A percentile compares a stretch with the other conserved stretches of the same genome.
Evolutionary conservation across 2,329 filamentous ascomycete genomes (phyloP).

Genomic region (Aspergillus sp.): DNA sequence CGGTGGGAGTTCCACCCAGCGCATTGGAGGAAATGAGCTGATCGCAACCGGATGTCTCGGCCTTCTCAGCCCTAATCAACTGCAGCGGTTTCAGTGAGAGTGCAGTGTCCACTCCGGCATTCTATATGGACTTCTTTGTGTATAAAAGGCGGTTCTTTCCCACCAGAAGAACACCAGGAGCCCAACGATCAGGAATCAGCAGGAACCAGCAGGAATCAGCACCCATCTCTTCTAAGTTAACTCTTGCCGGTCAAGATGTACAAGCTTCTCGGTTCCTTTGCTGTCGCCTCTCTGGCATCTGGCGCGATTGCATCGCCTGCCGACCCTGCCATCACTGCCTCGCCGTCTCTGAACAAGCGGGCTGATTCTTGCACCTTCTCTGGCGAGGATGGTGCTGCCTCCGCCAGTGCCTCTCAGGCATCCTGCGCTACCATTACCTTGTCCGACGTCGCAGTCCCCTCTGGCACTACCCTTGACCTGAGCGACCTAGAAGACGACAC

Average conservation of each 20-base stretch:
- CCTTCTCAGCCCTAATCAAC: too few relatives aligned
- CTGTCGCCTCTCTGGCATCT: not conserved
- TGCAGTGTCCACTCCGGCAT: too few relatives aligned
- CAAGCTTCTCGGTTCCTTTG: not conserved
- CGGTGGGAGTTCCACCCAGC: too few relatives aligned
- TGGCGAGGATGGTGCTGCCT: not conserved
- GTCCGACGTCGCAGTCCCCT: slow-evolving; percentile 6
- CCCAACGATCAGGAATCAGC: too few relatives aligned
- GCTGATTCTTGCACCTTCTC: slow-evolving; percentile 7
- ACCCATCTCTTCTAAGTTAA: not conserved
- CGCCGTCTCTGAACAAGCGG: not conserved
- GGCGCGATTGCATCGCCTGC: not conserved
- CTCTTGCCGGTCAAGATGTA: slow-evolving; percentile 8
- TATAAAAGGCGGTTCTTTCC: too few relatives aligned
- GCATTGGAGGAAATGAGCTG: too few relatives aligned
- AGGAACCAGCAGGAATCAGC: too few relatives aligned
- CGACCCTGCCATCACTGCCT: not conserved
- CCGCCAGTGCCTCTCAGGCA: slow-evolving; percentile 1
- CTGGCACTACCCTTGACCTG: slow-evolving; percentile 9
- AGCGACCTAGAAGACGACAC: slow-evolving; percentile 8
- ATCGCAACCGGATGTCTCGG: too few relatives aligned
- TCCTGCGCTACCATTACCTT: slow-evolving; percentile 7
- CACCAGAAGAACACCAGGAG: too few relatives aligned
- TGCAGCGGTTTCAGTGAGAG: too few relatives aligned
- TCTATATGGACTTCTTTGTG: too few relatives aligned